Evolutionary conservation across 768 basidiomycete species (phyloP), one percentile per base, ranked within the genome.

Genomic region (Termitomyces sp.): DNA sequence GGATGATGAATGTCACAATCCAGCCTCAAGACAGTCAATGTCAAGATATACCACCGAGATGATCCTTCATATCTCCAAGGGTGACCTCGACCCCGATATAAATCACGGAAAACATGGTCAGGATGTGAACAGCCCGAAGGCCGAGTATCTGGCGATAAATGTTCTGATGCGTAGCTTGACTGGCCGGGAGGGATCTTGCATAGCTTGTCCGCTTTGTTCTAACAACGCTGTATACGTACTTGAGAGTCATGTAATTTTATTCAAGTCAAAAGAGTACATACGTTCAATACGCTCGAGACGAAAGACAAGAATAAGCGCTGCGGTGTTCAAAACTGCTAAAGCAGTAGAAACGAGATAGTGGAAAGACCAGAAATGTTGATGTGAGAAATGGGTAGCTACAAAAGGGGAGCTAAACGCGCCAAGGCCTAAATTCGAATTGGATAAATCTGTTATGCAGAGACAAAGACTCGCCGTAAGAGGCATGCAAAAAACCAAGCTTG

Each of bases 341-440:
- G 77, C 81, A 1, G 85, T 64, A 0, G 82, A 85, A 9, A 70
- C 68, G 35, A 87, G 73, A 64, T 83, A 89, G 63, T 87, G 81
- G 60, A 82, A 81, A 3, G 80, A 82, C 86, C 87, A 88, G 45
- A 71, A 71, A 0, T 58, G 63, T 35, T 73, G 57, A 37, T 74
- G 71, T 3, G 82, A 73, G 59, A 90, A 89, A 50, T 84, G 79
- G 0, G 89, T 91, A 0, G 88, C 76, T 0, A 83, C 75, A 23
- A 89, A 73, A 0, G 89, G 89, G 0, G 86, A 71, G 12, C 72
- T 64, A 14, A 84, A 64, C 9, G 83, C 82, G 0, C 84, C 83
- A n/a, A 68, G 56, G 43, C 74, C 66, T 67, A 45, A 17, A 12
- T 10, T 8, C 11, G 15, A 47, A 5, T 28, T 19, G 28, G 43